Evolutionary conservation across 768 basidiomycete genomes (phyloP).

Genomic region (Trichaptum fuscoviolaceum): DNA sequence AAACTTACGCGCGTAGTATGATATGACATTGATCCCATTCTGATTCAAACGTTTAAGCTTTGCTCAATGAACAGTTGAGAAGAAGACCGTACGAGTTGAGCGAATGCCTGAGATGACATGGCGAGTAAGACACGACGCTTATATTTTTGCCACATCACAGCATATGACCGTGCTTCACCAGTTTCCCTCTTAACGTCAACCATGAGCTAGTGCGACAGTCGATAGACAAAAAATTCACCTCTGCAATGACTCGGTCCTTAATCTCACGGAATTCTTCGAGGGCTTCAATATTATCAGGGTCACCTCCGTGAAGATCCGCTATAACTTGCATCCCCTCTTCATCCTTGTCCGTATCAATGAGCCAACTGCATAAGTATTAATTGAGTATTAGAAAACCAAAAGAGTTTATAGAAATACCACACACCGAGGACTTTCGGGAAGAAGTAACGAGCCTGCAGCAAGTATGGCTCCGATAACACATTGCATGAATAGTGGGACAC

Average conservation of each 20-base stretch:
- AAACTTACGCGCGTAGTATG: constrained; percentile 34
- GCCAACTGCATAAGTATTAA: constrained; percentile 21
- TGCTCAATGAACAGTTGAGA: neutral
- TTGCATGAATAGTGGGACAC: constrained; percentile 40
- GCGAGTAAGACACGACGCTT: constrained; percentile 37
- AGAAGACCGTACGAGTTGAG: constrained; percentile 32
- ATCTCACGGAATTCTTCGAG: constrained; percentile 38
- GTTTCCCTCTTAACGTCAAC: neutral
- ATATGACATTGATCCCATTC: constrained; percentile 46
- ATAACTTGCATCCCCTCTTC: constrained; percentile 37
- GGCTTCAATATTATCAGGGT: constrained; percentile 30
- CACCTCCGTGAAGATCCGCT: constrained; percentile 36
- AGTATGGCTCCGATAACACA: constrained; percentile 36
- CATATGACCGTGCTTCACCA: constrained; percentile 31
- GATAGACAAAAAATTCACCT: constrained; percentile 6
- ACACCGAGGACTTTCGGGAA: constrained; percentile 39
- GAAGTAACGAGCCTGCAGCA: constrained; percentile 34
- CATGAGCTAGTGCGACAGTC: neutral
- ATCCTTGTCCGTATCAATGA: constrained; percentile 38
- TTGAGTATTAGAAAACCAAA: neutral
- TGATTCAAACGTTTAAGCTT: constrained; percentile 9
- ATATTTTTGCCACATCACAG: constrained; percentile 35
- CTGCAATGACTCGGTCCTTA: constrained; percentile 25
- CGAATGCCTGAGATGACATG: constrained; percentile 39
- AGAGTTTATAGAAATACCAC: neutral